Conservation (phyloP, 495 filamentous ascomycete genomes). For the Thozetella sp. region DNA sequence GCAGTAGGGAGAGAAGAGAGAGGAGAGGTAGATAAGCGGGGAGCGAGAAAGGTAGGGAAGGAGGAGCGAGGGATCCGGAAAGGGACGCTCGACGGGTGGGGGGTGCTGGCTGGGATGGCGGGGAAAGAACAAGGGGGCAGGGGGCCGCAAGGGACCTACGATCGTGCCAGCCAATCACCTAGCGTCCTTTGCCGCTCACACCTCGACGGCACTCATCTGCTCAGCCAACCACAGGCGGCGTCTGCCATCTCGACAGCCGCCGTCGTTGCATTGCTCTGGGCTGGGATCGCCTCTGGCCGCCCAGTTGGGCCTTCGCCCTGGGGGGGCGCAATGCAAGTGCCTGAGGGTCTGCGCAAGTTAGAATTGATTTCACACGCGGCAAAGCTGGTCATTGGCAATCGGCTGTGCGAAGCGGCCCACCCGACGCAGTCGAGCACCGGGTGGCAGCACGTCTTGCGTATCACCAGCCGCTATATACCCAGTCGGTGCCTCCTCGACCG, state of each 20-base stretch:
- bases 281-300: conserved; percentile 11
- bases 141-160: background rate
- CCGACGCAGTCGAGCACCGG: conserved; percentile 21
- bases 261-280: conserved; percentile 22
- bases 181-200: conserved; percentile 22
- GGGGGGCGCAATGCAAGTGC: conserved; percentile 33
- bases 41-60: too few species aligned
- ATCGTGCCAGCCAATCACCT: conserved; percentile 22
- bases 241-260: background rate
- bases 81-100: conserved; percentile 11
- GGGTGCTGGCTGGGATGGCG: conserved; percentile 17
- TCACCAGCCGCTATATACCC: conserved; percentile 60
- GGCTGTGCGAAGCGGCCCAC: conserved; percentile 6
- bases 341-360: conserved; percentile 38
- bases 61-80: background rate
- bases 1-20: too few species aligned
- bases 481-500: conserved; percentile 20
- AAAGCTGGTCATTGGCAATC: conserved; percentile 13
- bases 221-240: conserved; percentile 22
- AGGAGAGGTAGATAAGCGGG: too few species aligned
- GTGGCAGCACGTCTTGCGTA: conserved; percentile 35
- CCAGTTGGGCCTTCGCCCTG: conserved; percentile 26
- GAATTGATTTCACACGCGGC: conserved; percentile 31
- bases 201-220: conserved; percentile 6
- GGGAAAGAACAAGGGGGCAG: conserved; percentile 13